A percentile compares a stretch with the other conserved stretches of the same genome.
Conservation (phyloP, 2,329 filamentous ascomycete genomes). For the Elsinoe ampelina region DNA sequence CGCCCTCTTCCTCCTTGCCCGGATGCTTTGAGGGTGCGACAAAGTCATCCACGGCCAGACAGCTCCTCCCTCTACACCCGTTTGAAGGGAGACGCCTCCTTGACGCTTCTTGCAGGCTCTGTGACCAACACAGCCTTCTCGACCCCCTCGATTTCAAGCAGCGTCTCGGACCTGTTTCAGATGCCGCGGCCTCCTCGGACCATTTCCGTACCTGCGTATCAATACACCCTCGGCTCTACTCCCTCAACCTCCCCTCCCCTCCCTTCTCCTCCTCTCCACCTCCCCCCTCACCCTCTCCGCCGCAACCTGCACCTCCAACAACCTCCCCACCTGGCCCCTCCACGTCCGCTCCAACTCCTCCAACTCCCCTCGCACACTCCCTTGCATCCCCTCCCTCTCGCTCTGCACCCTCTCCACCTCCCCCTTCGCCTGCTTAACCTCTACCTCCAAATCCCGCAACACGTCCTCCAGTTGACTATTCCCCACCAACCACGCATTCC, state of each 20-base stretch:
- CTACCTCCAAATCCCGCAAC: conserved; percentile 59
- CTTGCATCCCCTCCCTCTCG: conserved; percentile 60
- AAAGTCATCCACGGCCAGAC: too few species aligned
- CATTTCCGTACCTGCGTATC: not conserved
- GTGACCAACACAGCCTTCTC: too few species aligned
- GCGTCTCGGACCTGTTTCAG: too few species aligned
- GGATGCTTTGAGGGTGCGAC: too few species aligned
- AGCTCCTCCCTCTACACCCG: too few species aligned
- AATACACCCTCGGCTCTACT: not conserved
- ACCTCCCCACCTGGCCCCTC: conserved; percentile 65
- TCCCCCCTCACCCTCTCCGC: conserved; percentile 61
- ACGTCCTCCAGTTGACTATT: conserved; percentile 74
- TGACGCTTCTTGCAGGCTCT: too few species aligned
- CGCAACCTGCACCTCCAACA: conserved; percentile 80
- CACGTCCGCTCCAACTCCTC: conserved; percentile 65
- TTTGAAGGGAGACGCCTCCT: too few species aligned
- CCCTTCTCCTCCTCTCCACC: conserved; percentile 55
- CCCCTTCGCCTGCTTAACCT: conserved; percentile 58
- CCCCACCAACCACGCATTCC: conserved; percentile 82
- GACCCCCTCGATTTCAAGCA: too few species aligned
- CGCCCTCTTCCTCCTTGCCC: too few species aligned
- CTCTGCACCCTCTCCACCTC: conserved; percentile 67
- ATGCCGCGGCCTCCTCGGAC: not conserved
- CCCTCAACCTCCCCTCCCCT: conserved; percentile 17
- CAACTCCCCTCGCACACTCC: conserved; percentile 63